phyloP scores from a whole-genome alignment of 805 yeast genomes.

The Cephaloascus fragrans region DNA sequence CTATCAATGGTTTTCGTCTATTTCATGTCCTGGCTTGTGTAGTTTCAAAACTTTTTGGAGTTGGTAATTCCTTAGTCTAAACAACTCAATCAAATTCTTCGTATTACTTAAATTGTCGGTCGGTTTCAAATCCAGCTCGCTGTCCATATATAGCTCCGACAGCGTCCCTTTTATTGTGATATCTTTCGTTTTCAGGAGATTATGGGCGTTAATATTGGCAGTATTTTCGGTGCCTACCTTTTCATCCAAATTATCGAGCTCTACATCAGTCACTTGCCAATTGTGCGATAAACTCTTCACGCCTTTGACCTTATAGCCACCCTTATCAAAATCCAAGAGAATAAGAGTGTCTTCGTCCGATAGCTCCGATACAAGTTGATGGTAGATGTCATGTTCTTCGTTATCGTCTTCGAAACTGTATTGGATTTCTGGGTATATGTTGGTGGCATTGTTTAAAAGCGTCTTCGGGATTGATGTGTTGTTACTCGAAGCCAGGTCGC shows the following conservation, averaged over 20 bases:
- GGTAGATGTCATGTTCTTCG: conserved; percentile 2
- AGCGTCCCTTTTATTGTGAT: conserved; percentile 11
- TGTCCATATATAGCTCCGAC: conserved; percentile 3
- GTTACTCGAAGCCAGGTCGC: conserved; percentile 1
- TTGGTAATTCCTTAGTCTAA: conserved; percentile 9
- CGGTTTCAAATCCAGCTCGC: conserved; percentile 3
- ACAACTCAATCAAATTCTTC: conserved; percentile 8
- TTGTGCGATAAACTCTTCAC: conserved; percentile 8
- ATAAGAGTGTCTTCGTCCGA: conserved; percentile 10
- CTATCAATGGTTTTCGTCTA: background rate
- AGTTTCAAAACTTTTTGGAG: conserved; percentile 1
- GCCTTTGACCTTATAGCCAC: conserved; percentile 6
- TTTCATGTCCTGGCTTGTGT: background rate
- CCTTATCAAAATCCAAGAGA: conserved; percentile 10
- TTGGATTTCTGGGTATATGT: conserved; percentile 13
- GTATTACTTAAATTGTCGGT: conserved; percentile 6
- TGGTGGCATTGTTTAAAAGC: background rate
- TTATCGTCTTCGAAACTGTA: conserved; percentile 15
- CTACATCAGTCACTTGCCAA: conserved; percentile 7
- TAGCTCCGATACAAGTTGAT: background rate
- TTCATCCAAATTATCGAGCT: background rate
- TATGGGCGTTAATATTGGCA: background rate
- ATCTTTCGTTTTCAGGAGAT: conserved; percentile 8
- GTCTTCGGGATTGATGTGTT: background rate
- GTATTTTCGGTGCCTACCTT: conserved; percentile 4